Base-by-base conservation (phyloP, 2,329 filamentous ascomycete genomes). In the Talaromyces funiculosus region DNA sequence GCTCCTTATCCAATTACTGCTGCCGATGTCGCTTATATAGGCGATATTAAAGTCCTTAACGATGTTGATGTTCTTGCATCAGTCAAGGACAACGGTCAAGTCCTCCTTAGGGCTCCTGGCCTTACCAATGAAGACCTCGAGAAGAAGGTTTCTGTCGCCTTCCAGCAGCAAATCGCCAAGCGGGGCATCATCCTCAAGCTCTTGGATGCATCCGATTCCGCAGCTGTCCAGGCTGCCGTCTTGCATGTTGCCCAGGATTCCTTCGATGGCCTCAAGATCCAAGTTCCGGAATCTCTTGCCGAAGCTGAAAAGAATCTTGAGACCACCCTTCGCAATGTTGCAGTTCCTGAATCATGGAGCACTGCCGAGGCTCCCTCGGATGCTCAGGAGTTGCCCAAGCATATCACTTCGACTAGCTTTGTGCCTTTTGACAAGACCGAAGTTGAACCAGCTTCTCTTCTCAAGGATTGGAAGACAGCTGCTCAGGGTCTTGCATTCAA, bases 401-500 rank as follows among this genome's bases (percentile, higher is more conserved):
- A 86, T 62, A 81, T 93, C 71, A 86, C 86, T 64, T 75, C 84
- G 65, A 97, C 89, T 80, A 94, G 90, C 81, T 97, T 99, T 71
- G 84, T 84, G 56, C 76, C 86, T 1, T 95, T 92, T 71, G 83
- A 90, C 66, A 95, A 93, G 77, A 79, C 83, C 43, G 90, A 95
- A 69, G 67, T 76, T 0, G 91, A 95, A 74, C 78, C 81, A 40
- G 81, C 87, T 24, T 82, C 83, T 3, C 76, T 87, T 2, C 83
- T 96, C 62, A 84, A 84, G 68, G 84, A 88, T 74, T 96, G 92
- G 90, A 84, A 92, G 76, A 82, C 87, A 51, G 90, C 87, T 55
- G 94, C 93, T 63, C 94, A 95, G 81, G 90, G 88, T 53, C 82
- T 99, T 61, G 85, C 85, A 4, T 99, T 99, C 84, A 96, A 95